Percentiles rank a stretch among this genome's conserved stretches.
These are phyloP conservation scores for Yamadazyma insecticola DNA, from an alignment of 805 yeast species.

Conservation along the genomic window DNA sequence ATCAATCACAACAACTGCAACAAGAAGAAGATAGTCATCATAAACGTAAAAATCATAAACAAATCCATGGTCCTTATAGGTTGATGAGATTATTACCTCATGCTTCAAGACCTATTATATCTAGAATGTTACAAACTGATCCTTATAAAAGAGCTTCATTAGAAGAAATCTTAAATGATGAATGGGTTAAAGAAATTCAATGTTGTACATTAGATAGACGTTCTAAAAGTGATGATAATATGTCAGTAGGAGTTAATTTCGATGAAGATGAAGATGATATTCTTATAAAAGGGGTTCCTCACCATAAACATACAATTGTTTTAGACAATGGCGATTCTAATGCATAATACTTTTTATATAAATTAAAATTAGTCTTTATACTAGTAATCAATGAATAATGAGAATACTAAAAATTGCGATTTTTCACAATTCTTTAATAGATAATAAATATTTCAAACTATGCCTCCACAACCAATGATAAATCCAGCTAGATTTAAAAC, in stretches of 20 bases:
- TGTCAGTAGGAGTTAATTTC: constrained; percentile 17
- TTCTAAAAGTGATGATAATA: constrained; percentile 14
- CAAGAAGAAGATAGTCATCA: constrained; percentile 12
- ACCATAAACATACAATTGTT: constrained; percentile 38
- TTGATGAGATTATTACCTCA: constrained; percentile 78
- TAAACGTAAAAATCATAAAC: constrained; percentile 42
- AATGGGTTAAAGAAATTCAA: constrained; percentile 62
- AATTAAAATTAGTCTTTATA: too few relatives aligned
- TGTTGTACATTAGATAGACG: constrained; percentile 49
- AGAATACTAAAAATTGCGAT: too few relatives aligned
- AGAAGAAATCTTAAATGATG: constrained; percentile 61
- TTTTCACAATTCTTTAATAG: too few relatives aligned
- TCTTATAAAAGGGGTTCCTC: constrained; percentile 31
- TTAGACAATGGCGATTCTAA: too few relatives aligned
- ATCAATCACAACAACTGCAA: constrained; percentile 3
- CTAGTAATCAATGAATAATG: too few relatives aligned
- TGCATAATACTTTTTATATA: too few relatives aligned
- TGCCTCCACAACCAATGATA: constrained; percentile 20
- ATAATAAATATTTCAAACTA: too few relatives aligned
- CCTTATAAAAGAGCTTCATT: constrained; percentile 60
- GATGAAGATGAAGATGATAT: constrained; percentile 37
- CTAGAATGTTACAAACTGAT: constrained; percentile 61
- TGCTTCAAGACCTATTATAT: constrained; percentile 72
- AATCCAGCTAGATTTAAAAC: constrained; percentile 35
- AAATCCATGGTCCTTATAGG: constrained; percentile 79